A percentile compares a stretch with the other conserved stretches of the same genome.
These are phyloP conservation scores for Wickerhamiella australiensis DNA, from an alignment of 805 yeast species.

Conservation along the genomic window DNA sequence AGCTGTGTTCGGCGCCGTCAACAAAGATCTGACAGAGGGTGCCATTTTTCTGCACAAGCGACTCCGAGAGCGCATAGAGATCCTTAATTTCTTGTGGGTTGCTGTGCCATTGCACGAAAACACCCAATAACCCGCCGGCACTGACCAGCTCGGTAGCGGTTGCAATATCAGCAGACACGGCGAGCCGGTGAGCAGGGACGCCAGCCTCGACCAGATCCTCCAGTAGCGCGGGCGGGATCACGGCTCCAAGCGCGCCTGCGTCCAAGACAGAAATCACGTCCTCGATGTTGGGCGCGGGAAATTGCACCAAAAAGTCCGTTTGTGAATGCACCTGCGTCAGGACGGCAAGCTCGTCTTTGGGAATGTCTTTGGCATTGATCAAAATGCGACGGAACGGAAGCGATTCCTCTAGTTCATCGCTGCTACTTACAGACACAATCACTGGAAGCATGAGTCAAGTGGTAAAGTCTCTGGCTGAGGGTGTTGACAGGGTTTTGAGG, in stretches of 20 bases:
- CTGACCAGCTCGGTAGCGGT: constrained; percentile 8
- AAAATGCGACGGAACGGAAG: constrained; percentile 7
- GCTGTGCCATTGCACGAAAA: constrained; percentile 10
- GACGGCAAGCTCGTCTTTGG: constrained; percentile 10
- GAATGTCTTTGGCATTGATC: constrained; percentile 7
- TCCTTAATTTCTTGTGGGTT: constrained; percentile 10
- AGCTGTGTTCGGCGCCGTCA: constrained; percentile 12
- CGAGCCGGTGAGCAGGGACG: constrained; percentile 41
- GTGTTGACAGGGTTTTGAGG: no score
- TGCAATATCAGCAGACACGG: constrained; percentile 21
- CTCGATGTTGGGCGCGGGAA: constrained; percentile 32
- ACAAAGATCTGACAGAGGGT: constrained; percentile 18
- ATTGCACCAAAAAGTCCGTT: constrained; percentile 24
- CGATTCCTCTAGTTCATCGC: constrained; percentile 10
- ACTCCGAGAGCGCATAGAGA: constrained; percentile 14
- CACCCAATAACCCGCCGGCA: constrained; percentile 17
- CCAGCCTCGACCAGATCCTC: constrained; percentile 34
- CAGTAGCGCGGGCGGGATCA: constrained; percentile 30
- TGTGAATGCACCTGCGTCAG: neutral
- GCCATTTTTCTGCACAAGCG: constrained; percentile 17
- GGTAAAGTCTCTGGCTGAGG: neutral
- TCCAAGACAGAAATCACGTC: constrained; percentile 42
- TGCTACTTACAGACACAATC: constrained; percentile 2
- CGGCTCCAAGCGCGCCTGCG: constrained; percentile 42
- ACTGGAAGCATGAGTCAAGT: constrained; percentile 10